phyloP scores from a whole-genome alignment of 768 basidiomycete species.

The Boletus pseudo-olivaceus region DNA sequence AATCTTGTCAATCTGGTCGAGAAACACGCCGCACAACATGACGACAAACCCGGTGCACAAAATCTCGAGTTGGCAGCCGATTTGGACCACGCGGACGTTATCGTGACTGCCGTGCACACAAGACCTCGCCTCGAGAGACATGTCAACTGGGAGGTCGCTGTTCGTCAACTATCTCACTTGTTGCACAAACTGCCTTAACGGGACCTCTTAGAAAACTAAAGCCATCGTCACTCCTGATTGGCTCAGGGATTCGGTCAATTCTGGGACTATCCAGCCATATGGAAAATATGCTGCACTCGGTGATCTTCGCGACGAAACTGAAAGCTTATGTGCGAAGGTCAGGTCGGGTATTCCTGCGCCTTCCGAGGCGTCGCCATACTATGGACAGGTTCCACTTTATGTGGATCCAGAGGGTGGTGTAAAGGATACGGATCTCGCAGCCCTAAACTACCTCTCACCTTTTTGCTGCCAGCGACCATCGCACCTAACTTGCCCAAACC shows the following conservation, averaged over 20 bases:
- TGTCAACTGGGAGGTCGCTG: slow-evolving; percentile 60
- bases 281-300: slow-evolving; percentile 54
- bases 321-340: slow-evolving; percentile 40
- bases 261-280: slow-evolving; percentile 45
- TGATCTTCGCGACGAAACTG: slow-evolving; percentile 47
- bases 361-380: neutral
- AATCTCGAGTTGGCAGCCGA: slow-evolving; percentile 37
- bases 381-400: neutral
- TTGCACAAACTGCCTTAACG: neutral
- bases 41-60: neutral
- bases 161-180: slow-evolving; percentile 34
- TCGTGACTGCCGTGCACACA: slow-evolving; percentile 67
- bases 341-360: neutral
- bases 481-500: slow-evolving; percentile 68
- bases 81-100: slow-evolving; percentile 52
- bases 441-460: slow-evolving; percentile 30
- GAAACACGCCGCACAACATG: neutral
- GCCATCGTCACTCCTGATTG: slow-evolving; percentile 69
- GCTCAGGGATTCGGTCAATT: slow-evolving; percentile 56
- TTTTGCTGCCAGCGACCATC: slow-evolving; percentile 63
- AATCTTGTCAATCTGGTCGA: slow-evolving; percentile 29
- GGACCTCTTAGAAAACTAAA: slow-evolving; percentile 51
- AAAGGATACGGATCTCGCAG: slow-evolving; percentile 13
- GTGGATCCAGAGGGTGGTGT: slow-evolving; percentile 22
- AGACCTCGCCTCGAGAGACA: slow-evolving; percentile 67